These are phyloP conservation scores for Raphanus raphanistrum DNA, from an alignment of 345 rosid genomes.

Conservation along the genomic window DNA sequence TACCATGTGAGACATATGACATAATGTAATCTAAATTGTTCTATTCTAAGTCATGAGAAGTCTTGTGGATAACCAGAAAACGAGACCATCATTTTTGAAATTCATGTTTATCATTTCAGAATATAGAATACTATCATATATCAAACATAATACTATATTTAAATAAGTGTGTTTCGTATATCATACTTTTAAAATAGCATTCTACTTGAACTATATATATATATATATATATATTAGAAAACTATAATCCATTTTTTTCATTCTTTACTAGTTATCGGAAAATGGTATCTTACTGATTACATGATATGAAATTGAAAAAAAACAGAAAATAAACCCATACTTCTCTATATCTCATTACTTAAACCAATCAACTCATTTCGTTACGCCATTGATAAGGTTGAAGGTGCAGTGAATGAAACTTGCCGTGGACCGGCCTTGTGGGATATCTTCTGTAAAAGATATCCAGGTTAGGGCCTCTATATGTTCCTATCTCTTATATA, in stretches of 20 bases:
- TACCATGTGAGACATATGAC: neutral
- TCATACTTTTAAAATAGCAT: neutral
- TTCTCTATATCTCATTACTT: too few relatives aligned
- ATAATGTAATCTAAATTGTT: too few relatives aligned
- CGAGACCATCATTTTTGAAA: neutral
- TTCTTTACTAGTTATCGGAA: neutral
- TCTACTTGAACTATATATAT: neutral
- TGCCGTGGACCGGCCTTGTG: too few relatives aligned
- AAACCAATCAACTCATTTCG: too few relatives aligned
- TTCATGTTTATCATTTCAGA: neutral
- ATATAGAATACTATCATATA: neutral
- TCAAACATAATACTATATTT: neutral
- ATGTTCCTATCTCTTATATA: too few relatives aligned
- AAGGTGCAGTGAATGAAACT: too few relatives aligned
- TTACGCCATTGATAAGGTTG: too few relatives aligned
- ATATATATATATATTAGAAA: neutral
- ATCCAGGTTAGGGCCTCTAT: too few relatives aligned
- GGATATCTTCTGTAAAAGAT: too few relatives aligned
- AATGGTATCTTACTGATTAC: neutral
- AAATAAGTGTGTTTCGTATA: neutral
- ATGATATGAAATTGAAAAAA: neutral
- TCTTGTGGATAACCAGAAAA: neutral
- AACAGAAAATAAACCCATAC: neutral
- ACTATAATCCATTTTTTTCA: neutral
- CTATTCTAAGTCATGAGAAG: too few relatives aligned